Conservation (phyloP, 805 yeast genomes). For the Pichia ethanolica region DNA sequence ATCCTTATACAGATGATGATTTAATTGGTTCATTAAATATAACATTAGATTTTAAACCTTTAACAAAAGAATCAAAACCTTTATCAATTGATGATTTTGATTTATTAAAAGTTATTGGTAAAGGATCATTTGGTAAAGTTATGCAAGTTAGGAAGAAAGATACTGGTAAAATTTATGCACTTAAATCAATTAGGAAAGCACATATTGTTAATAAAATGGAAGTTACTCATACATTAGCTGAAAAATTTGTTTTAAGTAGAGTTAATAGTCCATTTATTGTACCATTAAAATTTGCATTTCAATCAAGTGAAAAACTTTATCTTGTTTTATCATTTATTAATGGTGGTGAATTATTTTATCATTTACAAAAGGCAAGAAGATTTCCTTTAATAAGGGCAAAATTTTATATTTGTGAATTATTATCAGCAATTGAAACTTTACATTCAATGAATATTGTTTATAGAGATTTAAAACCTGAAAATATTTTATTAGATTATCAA, state of each 20-base stretch:
- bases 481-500: constrained; percentile 86
- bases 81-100: constrained; percentile 88
- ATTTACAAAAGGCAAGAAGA: constrained; percentile 82
- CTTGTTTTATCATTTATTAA: constrained; percentile 87
- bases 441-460: constrained; percentile 91
- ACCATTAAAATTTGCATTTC: constrained; percentile 92
- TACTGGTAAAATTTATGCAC: constrained; percentile 88
- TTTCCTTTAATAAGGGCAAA: constrained; percentile 85
- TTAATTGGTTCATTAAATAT: constrained; percentile 34
- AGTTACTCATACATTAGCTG: constrained; percentile 94
- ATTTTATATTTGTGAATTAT: constrained; percentile 88
- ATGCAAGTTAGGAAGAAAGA: constrained; percentile 98
- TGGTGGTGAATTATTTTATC: constrained; percentile 95
- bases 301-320: constrained; percentile 91
- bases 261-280: constrained; percentile 94
- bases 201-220: constrained; percentile 92
- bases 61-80: constrained; percentile 36
- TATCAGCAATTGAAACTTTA: constrained; percentile 86
- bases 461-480: constrained; percentile 94
- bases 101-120: constrained; percentile 88
- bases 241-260: constrained; percentile 88
- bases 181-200: constrained; percentile 88
- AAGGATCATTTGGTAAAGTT: constrained; percentile 97
- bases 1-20: constrained; percentile 27
- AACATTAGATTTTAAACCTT: constrained; percentile 28